Conservation (phyloP, 345 rosid species). For the Rhizophora mangle region DNA sequence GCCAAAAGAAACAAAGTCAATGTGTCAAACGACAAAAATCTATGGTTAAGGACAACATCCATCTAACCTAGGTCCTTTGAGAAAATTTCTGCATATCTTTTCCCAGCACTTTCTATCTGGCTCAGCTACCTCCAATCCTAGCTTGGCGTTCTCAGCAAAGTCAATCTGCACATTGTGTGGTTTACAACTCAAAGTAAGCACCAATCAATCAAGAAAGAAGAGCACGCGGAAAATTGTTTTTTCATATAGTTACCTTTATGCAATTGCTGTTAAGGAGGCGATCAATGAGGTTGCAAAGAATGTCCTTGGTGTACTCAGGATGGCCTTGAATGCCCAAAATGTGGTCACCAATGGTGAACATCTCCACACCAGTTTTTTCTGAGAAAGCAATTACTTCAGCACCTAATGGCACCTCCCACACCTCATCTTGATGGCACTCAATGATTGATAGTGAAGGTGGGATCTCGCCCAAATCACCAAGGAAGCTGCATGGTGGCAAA, state of each 20-base stretch:
- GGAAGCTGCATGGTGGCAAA: constrained; percentile 25
- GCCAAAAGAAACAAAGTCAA: no score
- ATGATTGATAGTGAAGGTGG: constrained; percentile 54
- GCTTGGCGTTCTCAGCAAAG: constrained; percentile 43
- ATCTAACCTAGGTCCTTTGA: constrained; percentile 25
- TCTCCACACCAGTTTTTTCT: constrained; percentile 71
- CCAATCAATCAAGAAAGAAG: neutral
- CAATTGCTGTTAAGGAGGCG: constrained; percentile 55
- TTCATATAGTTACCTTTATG: constrained; percentile 41
- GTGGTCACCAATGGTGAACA: constrained; percentile 56
- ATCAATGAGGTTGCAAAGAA: constrained; percentile 61
- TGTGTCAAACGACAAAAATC: neutral
- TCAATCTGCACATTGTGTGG: constrained; percentile 32
- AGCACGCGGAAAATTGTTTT: neutral
- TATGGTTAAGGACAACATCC: neutral
- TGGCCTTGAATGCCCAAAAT: constrained; percentile 87
- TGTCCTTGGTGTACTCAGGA: constrained; percentile 85
- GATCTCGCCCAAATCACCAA: constrained; percentile 33
- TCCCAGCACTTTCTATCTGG: constrained; percentile 58
- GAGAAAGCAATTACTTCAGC: constrained; percentile 77
- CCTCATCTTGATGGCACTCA: constrained; percentile 85
- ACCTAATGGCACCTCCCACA: constrained; percentile 61
- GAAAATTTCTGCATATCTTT: constrained; percentile 62
- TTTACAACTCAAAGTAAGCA: neutral
- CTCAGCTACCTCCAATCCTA: constrained; percentile 44